phyloP scores from a whole-genome alignment of 1,284 basidiomycete species.

The Moesziomyces globuligerus region DNA sequence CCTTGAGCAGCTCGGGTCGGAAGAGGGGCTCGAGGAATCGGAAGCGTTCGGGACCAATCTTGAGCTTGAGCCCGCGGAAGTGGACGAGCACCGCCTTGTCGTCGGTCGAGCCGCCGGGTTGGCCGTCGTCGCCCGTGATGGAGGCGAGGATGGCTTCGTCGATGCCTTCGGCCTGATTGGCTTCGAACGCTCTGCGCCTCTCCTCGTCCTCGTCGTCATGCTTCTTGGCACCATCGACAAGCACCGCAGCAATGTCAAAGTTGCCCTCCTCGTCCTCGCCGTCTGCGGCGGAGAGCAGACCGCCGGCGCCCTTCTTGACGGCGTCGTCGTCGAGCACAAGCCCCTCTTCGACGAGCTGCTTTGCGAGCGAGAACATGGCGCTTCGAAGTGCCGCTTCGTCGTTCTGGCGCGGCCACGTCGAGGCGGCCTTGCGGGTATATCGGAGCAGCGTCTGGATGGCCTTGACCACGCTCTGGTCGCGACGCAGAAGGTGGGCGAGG shows the following conservation, averaged over 20 bases:
- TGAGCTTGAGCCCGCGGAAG: slow-evolving; percentile 58
- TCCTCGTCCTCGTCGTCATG: slow-evolving; percentile 53
- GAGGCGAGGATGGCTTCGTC: slow-evolving; percentile 45
- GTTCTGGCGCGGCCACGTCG: slow-evolving; percentile 13
- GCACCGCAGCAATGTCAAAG: slow-evolving; percentile 72
- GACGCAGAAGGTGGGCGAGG: slow-evolving; percentile 59
- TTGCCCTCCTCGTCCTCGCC: slow-evolving; percentile 83
- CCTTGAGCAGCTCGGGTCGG: slow-evolving; percentile 52
- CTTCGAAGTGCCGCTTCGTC: slow-evolving; percentile 28
- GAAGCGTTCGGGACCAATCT: slow-evolving; percentile 53
- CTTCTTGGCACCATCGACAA: slow-evolving; percentile 59
- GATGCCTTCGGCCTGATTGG: slow-evolving; percentile 56
- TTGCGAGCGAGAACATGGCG: slow-evolving; percentile 48
- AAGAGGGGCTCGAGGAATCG: slow-evolving; percentile 61
- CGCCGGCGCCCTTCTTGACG: slow-evolving; percentile 40
- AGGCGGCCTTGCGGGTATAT: slow-evolving; percentile 42
- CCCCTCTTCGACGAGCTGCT: slow-evolving; percentile 52
- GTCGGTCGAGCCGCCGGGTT: slow-evolving; percentile 45
- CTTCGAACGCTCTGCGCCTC: slow-evolving; percentile 81
- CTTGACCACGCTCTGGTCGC: slow-evolving; percentile 54
- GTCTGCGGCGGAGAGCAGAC: slow-evolving; percentile 35
- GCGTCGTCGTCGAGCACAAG: slow-evolving; percentile 47
- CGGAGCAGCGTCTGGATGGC: slow-evolving; percentile 56
- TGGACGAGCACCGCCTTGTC: slow-evolving; percentile 41
- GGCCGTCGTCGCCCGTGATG: slow-evolving; percentile 46